A percentile compares a stretch with the other conserved stretches of the same genome.
Evolutionary conservation across 1,284 basidiomycete genomes (phyloP).

Genomic region (Phellopilus nigrolimitatus): DNA sequence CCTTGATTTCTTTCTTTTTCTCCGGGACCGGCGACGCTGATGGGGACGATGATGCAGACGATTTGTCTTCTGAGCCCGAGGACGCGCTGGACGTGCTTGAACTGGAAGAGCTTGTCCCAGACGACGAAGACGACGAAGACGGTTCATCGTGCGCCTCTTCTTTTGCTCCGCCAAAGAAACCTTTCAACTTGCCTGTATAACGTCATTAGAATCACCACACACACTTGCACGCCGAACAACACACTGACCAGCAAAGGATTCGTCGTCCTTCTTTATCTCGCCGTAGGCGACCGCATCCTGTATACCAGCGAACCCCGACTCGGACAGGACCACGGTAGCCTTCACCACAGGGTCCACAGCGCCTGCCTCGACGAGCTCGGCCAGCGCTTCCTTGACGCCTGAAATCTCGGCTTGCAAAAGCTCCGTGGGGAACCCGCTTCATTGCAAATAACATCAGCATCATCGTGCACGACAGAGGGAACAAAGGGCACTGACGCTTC

Average conservation of each 20-base stretch:
- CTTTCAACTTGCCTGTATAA: slow-evolving; percentile 71
- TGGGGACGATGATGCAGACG: slow-evolving; percentile 22
- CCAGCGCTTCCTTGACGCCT: slow-evolving; percentile 67
- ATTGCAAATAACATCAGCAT: slow-evolving; percentile 7
- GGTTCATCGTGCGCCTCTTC: slow-evolving; percentile 10
- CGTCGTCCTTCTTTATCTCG: slow-evolving; percentile 66
- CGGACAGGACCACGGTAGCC: slow-evolving; percentile 75
- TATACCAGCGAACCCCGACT: slow-evolving; percentile 79
- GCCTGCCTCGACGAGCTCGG: slow-evolving; percentile 70
- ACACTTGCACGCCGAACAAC: no score
- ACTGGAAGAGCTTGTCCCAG: slow-evolving; percentile 17
- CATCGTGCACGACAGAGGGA: not conserved
- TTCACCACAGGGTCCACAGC: slow-evolving; percentile 73
- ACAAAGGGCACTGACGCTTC: slow-evolving; percentile 44
- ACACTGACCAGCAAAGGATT: slow-evolving; percentile 57
- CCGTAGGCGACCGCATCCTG: slow-evolving; percentile 70
- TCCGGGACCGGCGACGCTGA: slow-evolving; percentile 26
- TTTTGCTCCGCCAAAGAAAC: slow-evolving; percentile 65
- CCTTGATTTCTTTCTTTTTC: slow-evolving; percentile 35
- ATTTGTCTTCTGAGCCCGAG: slow-evolving; percentile 26
- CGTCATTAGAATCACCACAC: no score
- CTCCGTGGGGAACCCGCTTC: slow-evolving; percentile 60
- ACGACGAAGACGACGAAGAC: slow-evolving; percentile 33
- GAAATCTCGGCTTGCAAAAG: slow-evolving; percentile 64
- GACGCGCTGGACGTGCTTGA: slow-evolving; percentile 16